A percentile compares a stretch with the other conserved stretches of the same genome.
Conservation (phyloP, 305 asterid species). For the Fraxinus sp. region DNA sequence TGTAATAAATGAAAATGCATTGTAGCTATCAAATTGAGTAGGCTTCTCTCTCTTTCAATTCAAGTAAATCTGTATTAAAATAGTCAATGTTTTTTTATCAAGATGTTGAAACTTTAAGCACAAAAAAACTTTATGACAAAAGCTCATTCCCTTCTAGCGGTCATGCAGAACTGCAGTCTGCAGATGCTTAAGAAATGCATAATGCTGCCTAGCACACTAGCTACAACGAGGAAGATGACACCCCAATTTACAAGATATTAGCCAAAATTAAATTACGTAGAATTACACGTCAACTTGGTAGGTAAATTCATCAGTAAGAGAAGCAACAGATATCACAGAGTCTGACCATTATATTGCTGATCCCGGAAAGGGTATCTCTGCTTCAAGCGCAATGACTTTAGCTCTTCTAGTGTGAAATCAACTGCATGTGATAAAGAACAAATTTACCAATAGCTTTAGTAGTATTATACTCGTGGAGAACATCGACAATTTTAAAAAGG, state of each 20-base stretch:
- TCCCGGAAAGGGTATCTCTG: slow-evolving; percentile 72
- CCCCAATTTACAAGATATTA: not conserved
- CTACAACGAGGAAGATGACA: not conserved
- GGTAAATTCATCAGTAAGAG: slow-evolving; percentile 10
- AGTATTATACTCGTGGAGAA: not conserved
- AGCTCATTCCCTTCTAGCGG: not conserved
- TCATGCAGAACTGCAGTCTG: not conserved
- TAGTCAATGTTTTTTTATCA: not conserved
- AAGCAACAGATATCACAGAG: slow-evolving; percentile 19
- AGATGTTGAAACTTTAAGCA: not conserved
- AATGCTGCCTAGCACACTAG: not conserved
- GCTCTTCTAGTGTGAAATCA: slow-evolving; percentile 75
- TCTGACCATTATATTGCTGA: slow-evolving; percentile 51
- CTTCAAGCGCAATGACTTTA: slow-evolving; percentile 61
- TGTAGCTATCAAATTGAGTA: not conserved
- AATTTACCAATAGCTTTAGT: not conserved
- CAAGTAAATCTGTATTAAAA: not conserved
- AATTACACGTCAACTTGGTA: not conserved
- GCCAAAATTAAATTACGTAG: not conserved
- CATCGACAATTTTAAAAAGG: not conserved
- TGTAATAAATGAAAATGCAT: not conserved
- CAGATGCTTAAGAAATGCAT: not conserved
- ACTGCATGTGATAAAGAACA: slow-evolving; percentile 40
- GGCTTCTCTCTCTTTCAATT: not conserved
- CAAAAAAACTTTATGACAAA: not conserved